These are phyloP conservation scores for Alliaria petiolata DNA, from an alignment of 345 rosid genomes.

Conservation along the genomic window DNA sequence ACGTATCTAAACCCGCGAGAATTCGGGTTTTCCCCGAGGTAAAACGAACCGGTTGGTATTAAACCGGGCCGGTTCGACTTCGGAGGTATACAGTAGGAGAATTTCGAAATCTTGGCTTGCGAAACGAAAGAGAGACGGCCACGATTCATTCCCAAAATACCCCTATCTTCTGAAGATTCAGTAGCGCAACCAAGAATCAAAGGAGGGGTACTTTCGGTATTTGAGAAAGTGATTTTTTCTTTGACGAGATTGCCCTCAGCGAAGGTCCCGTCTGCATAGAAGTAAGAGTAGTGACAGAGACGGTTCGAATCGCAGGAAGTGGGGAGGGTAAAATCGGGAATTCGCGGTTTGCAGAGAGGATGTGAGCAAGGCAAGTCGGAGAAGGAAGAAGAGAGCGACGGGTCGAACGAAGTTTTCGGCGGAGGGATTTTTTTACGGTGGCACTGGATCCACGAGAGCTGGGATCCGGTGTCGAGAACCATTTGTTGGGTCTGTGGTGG, in stretches of 20 bases:
- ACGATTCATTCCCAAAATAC: constrained; percentile 88
- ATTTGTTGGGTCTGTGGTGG: constrained; percentile 81
- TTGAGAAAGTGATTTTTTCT: constrained; percentile 57
- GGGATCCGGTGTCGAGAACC: constrained; percentile 89
- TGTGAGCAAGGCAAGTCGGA: constrained; percentile 71
- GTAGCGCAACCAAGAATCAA: constrained; percentile 72
- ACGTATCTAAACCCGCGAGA: constrained; percentile 51
- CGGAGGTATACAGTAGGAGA: constrained; percentile 77
- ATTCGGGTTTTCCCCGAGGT: constrained; percentile 68
- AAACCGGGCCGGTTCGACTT: constrained; percentile 34
- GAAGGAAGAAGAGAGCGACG: constrained; percentile 82
- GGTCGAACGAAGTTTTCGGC: constrained; percentile 56
- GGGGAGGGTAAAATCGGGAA: constrained; percentile 83
- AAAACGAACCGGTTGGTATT: constrained; percentile 61
- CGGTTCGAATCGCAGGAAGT: constrained; percentile 77
- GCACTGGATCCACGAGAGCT: constrained; percentile 88
- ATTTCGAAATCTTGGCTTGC: constrained; percentile 69
- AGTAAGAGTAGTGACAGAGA: constrained; percentile 84
- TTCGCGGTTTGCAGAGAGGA: constrained; percentile 73
- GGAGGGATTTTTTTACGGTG: constrained; percentile 37
- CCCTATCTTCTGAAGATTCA: constrained; percentile 54
- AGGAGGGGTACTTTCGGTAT: constrained; percentile 63
- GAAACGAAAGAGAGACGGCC: constrained; percentile 82
- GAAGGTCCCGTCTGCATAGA: constrained; percentile 89
- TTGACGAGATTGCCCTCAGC: constrained; percentile 89